Evolutionary conservation across 371 early-diverging fungal genomes (phyloP).

Genomic region (Astathelohania contejeani): DNA sequence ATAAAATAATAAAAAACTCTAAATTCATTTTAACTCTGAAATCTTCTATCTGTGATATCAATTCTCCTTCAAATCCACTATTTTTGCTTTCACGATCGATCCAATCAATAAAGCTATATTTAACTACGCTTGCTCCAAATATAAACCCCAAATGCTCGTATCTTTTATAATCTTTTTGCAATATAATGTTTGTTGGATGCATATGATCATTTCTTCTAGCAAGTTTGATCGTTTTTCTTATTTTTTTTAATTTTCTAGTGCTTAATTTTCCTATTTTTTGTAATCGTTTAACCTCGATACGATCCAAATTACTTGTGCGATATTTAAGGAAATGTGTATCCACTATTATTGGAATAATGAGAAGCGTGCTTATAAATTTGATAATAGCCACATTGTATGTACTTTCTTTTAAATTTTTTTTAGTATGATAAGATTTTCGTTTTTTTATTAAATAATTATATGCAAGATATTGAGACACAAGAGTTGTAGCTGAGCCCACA

Average conservation of each 20-base stretch:
- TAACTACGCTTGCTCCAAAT: conserved; percentile 39
- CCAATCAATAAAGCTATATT: conserved; percentile 40
- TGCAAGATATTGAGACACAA: conserved; percentile 40
- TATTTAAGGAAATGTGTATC: conserved; percentile 33
- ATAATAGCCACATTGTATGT: conserved; percentile 14
- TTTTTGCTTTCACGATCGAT: conserved; percentile 31
- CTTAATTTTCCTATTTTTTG: conserved; percentile 11
- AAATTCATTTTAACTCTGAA: conserved; percentile 23
- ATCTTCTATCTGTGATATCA: conserved; percentile 6
- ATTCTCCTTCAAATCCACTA: neutral
- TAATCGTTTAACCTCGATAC: conserved; percentile 27
- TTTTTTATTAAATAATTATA: conserved; percentile 15
- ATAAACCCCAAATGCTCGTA: conserved; percentile 12
- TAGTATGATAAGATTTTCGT: neutral
- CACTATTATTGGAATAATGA: conserved; percentile 38
- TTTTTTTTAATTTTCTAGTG: conserved; percentile 21
- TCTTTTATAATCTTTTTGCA: conserved; percentile 41
- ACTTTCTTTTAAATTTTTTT: too few species aligned
- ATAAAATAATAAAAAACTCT: conserved; percentile 34
- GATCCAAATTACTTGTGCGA: conserved; percentile 22
- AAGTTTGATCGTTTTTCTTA: conserved; percentile 20
- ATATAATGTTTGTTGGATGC: conserved; percentile 23
- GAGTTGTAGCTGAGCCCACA: conserved; percentile 36
- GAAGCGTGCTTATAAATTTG: too few species aligned
- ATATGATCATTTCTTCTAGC: conserved; percentile 25